Percentiles rank a stretch among this genome's conserved stretches.
Conservation (phyloP, 108 stramenopile genomes). For the Skeletonema costatum region DNA sequence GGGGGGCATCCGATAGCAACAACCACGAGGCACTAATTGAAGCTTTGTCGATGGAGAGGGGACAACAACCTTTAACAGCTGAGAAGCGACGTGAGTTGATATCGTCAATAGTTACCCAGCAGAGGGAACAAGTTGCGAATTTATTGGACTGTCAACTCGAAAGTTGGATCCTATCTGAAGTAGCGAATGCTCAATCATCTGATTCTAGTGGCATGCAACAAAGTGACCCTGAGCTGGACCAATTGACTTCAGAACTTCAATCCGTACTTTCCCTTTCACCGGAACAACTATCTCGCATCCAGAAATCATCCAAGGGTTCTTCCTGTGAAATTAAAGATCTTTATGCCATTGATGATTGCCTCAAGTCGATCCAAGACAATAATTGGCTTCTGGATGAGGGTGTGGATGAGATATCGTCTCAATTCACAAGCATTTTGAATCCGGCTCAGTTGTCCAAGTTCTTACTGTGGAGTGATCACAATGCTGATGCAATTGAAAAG, state of each 20-base stretch:
- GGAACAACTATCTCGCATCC: constrained; percentile 55
- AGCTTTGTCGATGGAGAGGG: constrained; percentile 89
- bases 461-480: constrained; percentile 85
- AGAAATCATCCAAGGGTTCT: constrained; percentile 46
- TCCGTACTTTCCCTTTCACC: constrained; percentile 61
- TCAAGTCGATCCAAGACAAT: constrained; percentile 72
- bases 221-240: constrained; percentile 52
- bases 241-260: constrained; percentile 60
- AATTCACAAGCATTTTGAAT: constrained; percentile 82
- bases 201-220: constrained; percentile 2
- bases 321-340: constrained; percentile 72
- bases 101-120: constrained; percentile 73
- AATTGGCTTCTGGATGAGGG: constrained; percentile 83
- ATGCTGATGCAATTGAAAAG: constrained; percentile 85
- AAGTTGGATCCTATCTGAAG: constrained; percentile 53
- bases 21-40: constrained; percentile 73
- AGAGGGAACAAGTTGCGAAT: constrained; percentile 73
- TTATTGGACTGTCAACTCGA: constrained; percentile 76
- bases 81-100: constrained; percentile 68
- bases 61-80: constrained; percentile 70
- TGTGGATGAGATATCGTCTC: constrained; percentile 66
- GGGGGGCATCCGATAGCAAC: constrained; percentile 51
- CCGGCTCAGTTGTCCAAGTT: constrained; percentile 86
- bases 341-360: constrained; percentile 58
- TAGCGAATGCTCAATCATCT: constrained; percentile 9